phyloP scores from a whole-genome alignment of 2,329 filamentous ascomycete genomes.

The Leptographium procerum region DNA sequence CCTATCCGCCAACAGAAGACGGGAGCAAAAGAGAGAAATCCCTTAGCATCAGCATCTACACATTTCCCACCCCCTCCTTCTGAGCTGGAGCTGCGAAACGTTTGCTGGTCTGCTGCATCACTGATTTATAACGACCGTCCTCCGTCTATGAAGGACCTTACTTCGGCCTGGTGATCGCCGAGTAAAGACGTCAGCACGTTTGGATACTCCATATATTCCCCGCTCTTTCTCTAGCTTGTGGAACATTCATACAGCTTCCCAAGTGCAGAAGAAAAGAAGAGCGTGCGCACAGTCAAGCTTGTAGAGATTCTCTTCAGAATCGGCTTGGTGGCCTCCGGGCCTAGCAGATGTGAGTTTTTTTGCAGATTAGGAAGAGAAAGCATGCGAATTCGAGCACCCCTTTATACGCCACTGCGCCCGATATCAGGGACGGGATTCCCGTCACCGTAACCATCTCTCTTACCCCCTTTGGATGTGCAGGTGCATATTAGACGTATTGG shows the following conservation, averaged over 20 bases:
- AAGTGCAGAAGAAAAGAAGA: background rate
- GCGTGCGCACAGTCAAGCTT: background rate
- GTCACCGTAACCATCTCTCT: background rate
- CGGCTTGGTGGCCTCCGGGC: conserved; percentile 13
- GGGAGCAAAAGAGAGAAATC: background rate
- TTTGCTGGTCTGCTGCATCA: background rate
- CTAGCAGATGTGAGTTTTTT: conserved; percentile 8
- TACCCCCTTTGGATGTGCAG: background rate
- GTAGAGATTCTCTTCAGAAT: background rate
- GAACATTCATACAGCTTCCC: background rate
- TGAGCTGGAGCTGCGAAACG: background rate
- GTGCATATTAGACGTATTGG: background rate
- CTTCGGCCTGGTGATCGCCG: background rate
- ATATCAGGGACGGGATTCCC: background rate
- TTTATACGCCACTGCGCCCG: background rate
- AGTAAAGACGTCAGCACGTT: background rate
- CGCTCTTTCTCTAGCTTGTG: background rate
- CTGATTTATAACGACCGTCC: too few relatives aligned
- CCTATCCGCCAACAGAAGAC: background rate
- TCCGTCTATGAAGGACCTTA: background rate
- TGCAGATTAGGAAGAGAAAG: background rate
- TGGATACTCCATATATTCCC: background rate
- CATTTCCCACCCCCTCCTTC: background rate
- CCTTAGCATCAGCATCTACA: background rate
- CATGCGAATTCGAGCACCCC: background rate